Base-by-base conservation (phyloP, 148 eudicot species). In the Diospyros lotus region DNA sequence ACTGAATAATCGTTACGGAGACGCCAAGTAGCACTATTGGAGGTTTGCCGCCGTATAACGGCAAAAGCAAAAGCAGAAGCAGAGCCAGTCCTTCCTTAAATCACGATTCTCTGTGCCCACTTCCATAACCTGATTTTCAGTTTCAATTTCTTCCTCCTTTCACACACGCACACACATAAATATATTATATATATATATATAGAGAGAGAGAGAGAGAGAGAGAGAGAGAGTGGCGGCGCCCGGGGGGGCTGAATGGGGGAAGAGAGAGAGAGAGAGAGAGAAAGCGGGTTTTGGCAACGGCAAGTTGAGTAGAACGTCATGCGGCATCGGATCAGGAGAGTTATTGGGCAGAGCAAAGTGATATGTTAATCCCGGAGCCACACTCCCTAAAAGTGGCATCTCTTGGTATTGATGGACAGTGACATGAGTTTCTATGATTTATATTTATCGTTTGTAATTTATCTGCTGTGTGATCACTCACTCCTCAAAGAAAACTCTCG, bases 151-250 rank as follows among this genome's bases (percentile, higher is more conserved):
- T 28, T 28, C 28, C 28, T 28, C 28, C 28, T 28, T 28, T 28
- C 28, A 28, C 28, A 28, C 28, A 28, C 28, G 28, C 28, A 28
- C 28, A 28, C 28, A 28, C 28, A 28, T 28, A 28, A 28, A 28
- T 28, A 28, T 28, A 28, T 28, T 0, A 0, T 0, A 0, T 28
- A 28, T 28, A 28, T n/a, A 56, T n/a, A 56, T n/a, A 56, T n/a
- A 56, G 60, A 56, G 59, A 56, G 59, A 56, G 59, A 56, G 59
- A 15, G 17, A 56, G 59, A 56, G 59, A 56, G 59, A 56, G 59
- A 56, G 59, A 56, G 60, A 56, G 28, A 0, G 6, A 0, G 60
- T 56, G 3, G 15, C 60, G 28, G 28, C 28, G 28, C 28, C 28
- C 28, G 0, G 28, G 28, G 28, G 28, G 28, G 28, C 28, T 28